Percentiles rank a stretch among this genome's conserved stretches.
Conservation (phyloP, 192 early-diverging fungal genomes). For the Entomortierella parvispora region DNA sequence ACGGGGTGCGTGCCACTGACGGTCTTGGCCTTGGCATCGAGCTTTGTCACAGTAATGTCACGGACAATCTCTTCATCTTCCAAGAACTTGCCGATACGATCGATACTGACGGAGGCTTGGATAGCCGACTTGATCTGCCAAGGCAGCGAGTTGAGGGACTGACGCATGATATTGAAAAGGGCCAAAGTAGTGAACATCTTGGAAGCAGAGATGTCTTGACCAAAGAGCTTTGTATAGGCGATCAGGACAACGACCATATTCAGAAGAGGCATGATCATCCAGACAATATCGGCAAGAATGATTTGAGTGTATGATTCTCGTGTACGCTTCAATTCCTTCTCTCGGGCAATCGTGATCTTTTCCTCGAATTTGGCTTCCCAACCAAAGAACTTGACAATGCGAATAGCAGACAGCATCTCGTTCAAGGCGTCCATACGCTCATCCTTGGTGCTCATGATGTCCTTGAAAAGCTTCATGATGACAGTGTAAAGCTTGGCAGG, state of each 20-base stretch:
- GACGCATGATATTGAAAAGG: slow-evolving; percentile 74
- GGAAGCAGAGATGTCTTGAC: slow-evolving; percentile 56
- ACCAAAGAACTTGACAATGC: slow-evolving; percentile 93
- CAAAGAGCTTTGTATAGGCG: slow-evolving; percentile 66
- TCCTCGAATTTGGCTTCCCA: slow-evolving; percentile 82
- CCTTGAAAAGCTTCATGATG: slow-evolving; percentile 59
- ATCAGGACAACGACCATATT: slow-evolving; percentile 69
- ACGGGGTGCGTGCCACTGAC: slow-evolving; percentile 9
- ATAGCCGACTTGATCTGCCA: slow-evolving; percentile 65
- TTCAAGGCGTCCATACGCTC: slow-evolving; percentile 85
- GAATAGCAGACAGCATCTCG: slow-evolving; percentile 82
- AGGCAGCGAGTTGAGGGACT: slow-evolving; percentile 69
- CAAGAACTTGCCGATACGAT: slow-evolving; percentile 79
- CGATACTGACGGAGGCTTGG: slow-evolving; percentile 67
- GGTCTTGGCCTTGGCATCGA: slow-evolving; percentile 28
- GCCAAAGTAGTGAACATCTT: slow-evolving; percentile 74
- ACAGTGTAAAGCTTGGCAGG: slow-evolving; percentile 57
- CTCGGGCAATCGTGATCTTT: slow-evolving; percentile 69
- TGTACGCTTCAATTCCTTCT: slow-evolving; percentile 67
- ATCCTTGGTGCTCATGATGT: slow-evolving; percentile 72
- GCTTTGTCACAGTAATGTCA: slow-evolving; percentile 25
- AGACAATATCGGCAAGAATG: slow-evolving; percentile 63
- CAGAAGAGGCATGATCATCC: slow-evolving; percentile 67
- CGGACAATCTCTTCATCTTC: slow-evolving; percentile 73
- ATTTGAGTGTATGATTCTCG: slow-evolving; percentile 61